Evolutionary conservation across 495 filamentous ascomycete genomes (phyloP).

Genomic region (Beverwykella pulmonaria): DNA sequence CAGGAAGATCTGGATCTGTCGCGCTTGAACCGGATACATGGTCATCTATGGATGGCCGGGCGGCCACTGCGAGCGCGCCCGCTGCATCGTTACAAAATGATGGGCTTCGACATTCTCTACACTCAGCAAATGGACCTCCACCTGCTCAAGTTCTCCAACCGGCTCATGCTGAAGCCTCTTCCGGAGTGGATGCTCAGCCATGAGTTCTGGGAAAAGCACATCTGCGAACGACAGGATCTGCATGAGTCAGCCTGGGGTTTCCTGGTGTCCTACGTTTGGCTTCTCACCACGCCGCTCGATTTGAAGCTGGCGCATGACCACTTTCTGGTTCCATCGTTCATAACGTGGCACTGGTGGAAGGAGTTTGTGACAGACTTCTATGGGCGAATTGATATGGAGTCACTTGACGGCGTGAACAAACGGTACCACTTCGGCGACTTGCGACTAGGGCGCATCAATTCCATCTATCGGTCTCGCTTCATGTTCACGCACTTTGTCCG

Average conservation of each 20-base stretch:
- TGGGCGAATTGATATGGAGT: slow-evolving; percentile 23
- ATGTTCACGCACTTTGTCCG: slow-evolving; percentile 33
- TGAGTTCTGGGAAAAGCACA: slow-evolving; percentile 33
- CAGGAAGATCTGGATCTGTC: slow-evolving; percentile 31
- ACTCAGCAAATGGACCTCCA: slow-evolving; percentile 40
- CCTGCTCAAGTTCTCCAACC: slow-evolving; percentile 33
- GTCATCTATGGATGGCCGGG: slow-evolving; percentile 39
- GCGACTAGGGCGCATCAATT: slow-evolving; percentile 38
- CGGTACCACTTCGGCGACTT: slow-evolving; percentile 44
- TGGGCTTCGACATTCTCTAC: slow-evolving; percentile 27
- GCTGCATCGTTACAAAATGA: slow-evolving; percentile 38
- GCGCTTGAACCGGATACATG: slow-evolving; percentile 35
- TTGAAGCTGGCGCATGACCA: slow-evolving; percentile 34
- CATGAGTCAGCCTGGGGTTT: slow-evolving; percentile 34
- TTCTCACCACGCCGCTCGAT: slow-evolving; percentile 33
- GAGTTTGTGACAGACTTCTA: slow-evolving; percentile 28
- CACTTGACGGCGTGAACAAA: slow-evolving; percentile 37
- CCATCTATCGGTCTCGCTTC: slow-evolving; percentile 38
- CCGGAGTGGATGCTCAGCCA: slow-evolving; percentile 32
- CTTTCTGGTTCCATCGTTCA: slow-evolving; percentile 21
- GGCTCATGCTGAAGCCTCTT: slow-evolving; percentile 34
- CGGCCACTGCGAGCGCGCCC: slow-evolving; percentile 34
- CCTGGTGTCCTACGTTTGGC: slow-evolving; percentile 34
- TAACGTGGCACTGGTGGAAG: slow-evolving; percentile 39
- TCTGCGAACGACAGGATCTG: slow-evolving; percentile 17